phyloP scores from a whole-genome alignment of 2,329 filamentous ascomycete genomes.

The Beauveria sp. region DNA sequence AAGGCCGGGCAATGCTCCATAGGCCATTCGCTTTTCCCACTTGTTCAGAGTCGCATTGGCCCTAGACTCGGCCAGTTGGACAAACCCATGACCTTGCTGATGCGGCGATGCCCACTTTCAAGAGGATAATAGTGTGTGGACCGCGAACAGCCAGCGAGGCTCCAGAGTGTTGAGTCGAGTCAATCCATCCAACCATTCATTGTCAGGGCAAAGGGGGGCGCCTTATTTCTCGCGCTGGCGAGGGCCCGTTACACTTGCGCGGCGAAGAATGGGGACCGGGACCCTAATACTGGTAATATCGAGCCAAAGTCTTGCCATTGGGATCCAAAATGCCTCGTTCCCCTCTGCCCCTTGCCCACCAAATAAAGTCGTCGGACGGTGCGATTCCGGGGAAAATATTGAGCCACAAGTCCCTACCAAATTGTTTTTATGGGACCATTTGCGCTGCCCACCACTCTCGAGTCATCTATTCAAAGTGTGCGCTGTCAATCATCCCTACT shows the following conservation, averaged over 20 bases:
- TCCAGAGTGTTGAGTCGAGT: not conserved
- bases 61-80: too few relatives aligned
- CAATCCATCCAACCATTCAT: not conserved
- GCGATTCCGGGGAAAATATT: not conserved
- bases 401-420: not conserved
- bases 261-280: not conserved
- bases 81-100: constrained; percentile 3
- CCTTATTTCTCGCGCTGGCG: not conserved
- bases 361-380: constrained; percentile 1
- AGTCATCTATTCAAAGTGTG: not conserved
- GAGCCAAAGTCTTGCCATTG: too few relatives aligned
- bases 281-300: too few relatives aligned
- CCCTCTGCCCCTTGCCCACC: not conserved
- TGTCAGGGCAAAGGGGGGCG: not conserved
- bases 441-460: not conserved
- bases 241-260: constrained; percentile 3
- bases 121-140: constrained; percentile 1
- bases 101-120: not conserved
- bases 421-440: not conserved
- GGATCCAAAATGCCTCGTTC: constrained; percentile 6
- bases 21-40: not conserved
- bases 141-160: not conserved
- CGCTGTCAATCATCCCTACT: too few relatives aligned
- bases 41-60: not conserved
- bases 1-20: too few relatives aligned